These are phyloP conservation scores for Salix caprea DNA, from an alignment of 345 rosid species.

Conservation along the genomic window DNA sequence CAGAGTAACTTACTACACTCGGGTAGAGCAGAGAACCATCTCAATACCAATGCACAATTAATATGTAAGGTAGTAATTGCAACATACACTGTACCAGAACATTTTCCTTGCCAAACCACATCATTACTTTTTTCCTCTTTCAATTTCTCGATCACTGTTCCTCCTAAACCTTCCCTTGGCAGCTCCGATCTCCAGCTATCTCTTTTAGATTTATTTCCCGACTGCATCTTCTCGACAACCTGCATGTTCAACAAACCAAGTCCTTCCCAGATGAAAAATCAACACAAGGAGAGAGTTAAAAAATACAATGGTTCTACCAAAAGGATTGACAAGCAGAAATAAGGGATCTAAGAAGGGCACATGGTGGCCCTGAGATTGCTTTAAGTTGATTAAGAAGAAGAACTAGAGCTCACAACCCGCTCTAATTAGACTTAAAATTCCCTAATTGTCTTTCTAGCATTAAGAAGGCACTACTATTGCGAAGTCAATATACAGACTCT, in stretches of 20 bases:
- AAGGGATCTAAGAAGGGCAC: too few species aligned
- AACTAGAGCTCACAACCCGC: too few species aligned
- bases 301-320: not conserved
- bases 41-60: not conserved
- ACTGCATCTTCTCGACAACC: constrained; percentile 91
- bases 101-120: constrained; percentile 87
- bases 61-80: constrained; percentile 11
- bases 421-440: too few species aligned
- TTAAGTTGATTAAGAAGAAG: too few species aligned
- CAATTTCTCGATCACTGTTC: constrained; percentile 56
- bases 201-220: constrained; percentile 68
- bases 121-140: constrained; percentile 68
- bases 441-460: too few species aligned
- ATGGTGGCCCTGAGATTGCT: too few species aligned
- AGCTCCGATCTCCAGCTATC: constrained; percentile 55
- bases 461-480: too few species aligned
- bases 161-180: constrained; percentile 67
- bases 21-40: not conserved
- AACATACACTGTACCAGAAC: constrained; percentile 99
- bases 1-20: constrained; percentile 5
- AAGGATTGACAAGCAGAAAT: too few species aligned
- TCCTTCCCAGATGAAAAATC: constrained; percentile 1
- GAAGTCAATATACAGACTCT: too few species aligned
- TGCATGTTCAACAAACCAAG: constrained; percentile 26
- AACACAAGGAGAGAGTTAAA: not conserved